Conservation (phyloP, 2,329 filamentous ascomycete species). For the Metarhizium sp. region DNA sequence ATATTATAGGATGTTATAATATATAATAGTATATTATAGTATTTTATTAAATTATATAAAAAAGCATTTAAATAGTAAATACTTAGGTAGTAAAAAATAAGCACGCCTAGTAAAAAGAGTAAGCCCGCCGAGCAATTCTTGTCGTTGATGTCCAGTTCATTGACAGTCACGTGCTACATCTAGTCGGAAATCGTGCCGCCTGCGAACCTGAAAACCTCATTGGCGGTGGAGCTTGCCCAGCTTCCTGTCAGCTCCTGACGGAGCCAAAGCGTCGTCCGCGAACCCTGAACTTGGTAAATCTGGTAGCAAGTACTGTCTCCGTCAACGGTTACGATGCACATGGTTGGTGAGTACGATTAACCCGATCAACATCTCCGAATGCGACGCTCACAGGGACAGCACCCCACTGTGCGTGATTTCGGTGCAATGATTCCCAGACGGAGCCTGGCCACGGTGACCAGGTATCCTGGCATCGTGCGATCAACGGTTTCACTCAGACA, state of each 20-base stretch:
- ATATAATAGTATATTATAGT: too few species aligned
- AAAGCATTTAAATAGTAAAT: too few species aligned
- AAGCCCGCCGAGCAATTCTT: too few species aligned
- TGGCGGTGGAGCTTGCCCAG: slow-evolving; percentile 3
- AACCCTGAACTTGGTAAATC: neutral
- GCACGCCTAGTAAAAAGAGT: too few species aligned
- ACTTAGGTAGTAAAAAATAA: too few species aligned
- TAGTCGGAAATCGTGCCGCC: too few species aligned
- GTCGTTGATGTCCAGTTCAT: too few species aligned
- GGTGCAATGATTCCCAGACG: slow-evolving; percentile 19
- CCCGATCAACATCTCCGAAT: neutral
- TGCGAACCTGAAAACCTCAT: slow-evolving; percentile 11
- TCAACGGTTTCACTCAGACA: neutral
- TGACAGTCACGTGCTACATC: too few species aligned
- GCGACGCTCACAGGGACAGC: neutral
- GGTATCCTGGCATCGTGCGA: slow-evolving; percentile 4
- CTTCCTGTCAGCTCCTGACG: neutral
- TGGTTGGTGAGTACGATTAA: neutral
- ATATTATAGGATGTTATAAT: too few species aligned
- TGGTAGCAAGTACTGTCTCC: neutral
- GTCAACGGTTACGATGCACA: neutral
- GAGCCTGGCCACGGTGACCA: slow-evolving; percentile 14
- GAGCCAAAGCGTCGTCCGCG: neutral
- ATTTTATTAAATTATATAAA: too few species aligned
- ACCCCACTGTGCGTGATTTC: neutral